These are phyloP conservation scores for Fraxinus nigra DNA, from an alignment of 305 asterid genomes.

Conservation along the genomic window DNA sequence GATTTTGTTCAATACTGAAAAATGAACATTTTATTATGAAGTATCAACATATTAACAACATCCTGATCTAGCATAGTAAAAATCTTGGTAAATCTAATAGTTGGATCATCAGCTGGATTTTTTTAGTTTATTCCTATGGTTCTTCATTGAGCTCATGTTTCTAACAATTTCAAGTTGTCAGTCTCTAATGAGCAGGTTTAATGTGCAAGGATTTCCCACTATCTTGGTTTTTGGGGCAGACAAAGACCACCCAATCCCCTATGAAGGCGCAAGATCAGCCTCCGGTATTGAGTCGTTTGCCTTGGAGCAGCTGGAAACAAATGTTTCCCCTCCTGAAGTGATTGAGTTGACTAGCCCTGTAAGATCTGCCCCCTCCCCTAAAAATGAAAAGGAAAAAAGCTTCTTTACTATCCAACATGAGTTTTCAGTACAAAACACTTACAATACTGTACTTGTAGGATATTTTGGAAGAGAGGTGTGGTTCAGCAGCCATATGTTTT, in stretches of 20 bases:
- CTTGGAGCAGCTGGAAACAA: constrained; percentile 79
- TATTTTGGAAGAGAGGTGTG: constrained; percentile 88
- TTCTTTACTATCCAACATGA: background rate
- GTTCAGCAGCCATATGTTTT: constrained; percentile 87
- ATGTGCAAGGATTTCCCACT: constrained; percentile 94
- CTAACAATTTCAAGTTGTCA: constrained; percentile 36
- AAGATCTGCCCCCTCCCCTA: constrained; percentile 17
- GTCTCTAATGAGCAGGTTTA: constrained; percentile 98
- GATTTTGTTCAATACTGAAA: background rate
- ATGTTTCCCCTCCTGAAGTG: constrained; percentile 92
- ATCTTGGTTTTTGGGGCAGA: constrained; percentile 95
- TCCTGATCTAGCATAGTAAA: background rate
- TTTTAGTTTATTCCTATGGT: background rate
- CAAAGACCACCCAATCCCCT: constrained; percentile 75
- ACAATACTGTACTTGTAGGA: constrained; percentile 41
- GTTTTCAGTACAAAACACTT: background rate
- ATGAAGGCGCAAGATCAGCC: constrained; percentile 91
- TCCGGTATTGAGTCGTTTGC: constrained; percentile 87
- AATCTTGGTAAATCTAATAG: background rate
- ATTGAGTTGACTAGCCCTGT: constrained; percentile 82
- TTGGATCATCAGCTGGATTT: background rate
- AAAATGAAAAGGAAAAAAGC: background rate
- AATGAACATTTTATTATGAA: background rate
- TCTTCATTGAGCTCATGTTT: constrained; percentile 5
- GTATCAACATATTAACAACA: background rate